A percentile compares a stretch with the other conserved stretches of the same genome.
phyloP scores from a whole-genome alignment of 805 yeast species.

The Candida sonorensis region DNA sequence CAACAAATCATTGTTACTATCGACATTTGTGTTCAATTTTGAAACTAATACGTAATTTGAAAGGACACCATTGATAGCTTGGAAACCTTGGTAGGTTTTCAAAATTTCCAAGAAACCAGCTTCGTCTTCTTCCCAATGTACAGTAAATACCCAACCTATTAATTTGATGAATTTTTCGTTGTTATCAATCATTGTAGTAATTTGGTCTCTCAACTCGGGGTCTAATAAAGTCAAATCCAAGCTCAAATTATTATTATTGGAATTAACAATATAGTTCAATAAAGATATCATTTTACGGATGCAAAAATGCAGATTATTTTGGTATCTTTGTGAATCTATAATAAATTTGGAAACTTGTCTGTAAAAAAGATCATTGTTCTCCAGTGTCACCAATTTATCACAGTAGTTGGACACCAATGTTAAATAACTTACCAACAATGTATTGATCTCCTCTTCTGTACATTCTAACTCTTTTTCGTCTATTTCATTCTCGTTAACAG shows the following conservation, averaged over 20 bases:
- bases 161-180: constrained; percentile 26
- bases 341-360: constrained; percentile 21
- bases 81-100: constrained; percentile 47
- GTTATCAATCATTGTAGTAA: constrained; percentile 14
- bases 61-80: constrained; percentile 28
- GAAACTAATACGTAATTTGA: constrained; percentile 24
- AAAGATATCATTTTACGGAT: constrained; percentile 43
- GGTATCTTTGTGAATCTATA: constrained; percentile 24
- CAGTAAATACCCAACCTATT: constrained; percentile 27
- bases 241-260: constrained; percentile 17
- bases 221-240: constrained; percentile 13
- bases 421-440: constrained; percentile 27
- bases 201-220: constrained; percentile 11
- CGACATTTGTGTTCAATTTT: constrained; percentile 28
- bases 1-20: constrained; percentile 22
- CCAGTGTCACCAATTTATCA: constrained; percentile 12
- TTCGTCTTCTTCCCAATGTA: constrained; percentile 16
- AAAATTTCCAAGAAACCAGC: constrained; percentile 35
- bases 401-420: constrained; percentile 25
- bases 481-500: constrained; percentile 2
- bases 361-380: constrained; percentile 21
- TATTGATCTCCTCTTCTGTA: constrained; percentile 26
- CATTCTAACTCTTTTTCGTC: constrained; percentile 12
- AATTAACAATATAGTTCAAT: constrained; percentile 26
- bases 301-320: constrained; percentile 35